Base-by-base conservation (phyloP, 2,329 filamentous ascomycete genomes). In the Aureobasidium leucospermi region DNA sequence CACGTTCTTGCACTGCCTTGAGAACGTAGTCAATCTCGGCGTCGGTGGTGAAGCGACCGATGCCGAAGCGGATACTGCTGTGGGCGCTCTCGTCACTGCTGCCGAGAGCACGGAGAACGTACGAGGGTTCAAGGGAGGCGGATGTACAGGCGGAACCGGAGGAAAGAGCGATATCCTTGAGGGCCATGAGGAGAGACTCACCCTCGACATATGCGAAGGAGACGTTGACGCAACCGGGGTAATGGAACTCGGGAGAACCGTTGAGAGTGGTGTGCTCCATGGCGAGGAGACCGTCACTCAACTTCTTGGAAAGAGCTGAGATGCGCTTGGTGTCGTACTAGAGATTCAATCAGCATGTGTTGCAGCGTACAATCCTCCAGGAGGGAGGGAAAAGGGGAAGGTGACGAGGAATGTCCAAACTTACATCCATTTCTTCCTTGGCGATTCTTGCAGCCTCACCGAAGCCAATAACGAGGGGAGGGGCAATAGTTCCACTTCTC, bases 141-240 rank as follows among this genome's bases (percentile, higher is more conserved):
- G 93, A 97, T 2, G 94, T 99, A 76, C 94, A 99, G 6, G 94
- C 94, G 69, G 91, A 96, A 60, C 94, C 94, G 0, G 94, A 99
- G 6, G 93, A 97, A 38, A 99, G 79, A 0, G 94, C 94, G 74
- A 99, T 96, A 67, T 99, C 94, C 76, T 99, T 99, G 47, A 99
- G 78, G 0, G 94, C 94, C 94, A 99, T 99, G 64, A 99, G 82
- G 1, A 99, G 86, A 2, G 94, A 97, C 76, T 99, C 94, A 66
- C 94, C 94, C 76, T 99, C 94, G 4, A 99, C 91, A 69, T 99
- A 99, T 36, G 94, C 93, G 70, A 99, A 99, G 0, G 94, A 99
- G 10, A 99, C 89, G 73, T 99, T 99, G 63, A 99, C 93, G 68
- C 94, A 99, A 63, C 94, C 94, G 1, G 94, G 91, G 72, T 99